Evolutionary conservation across 441 rosid species (phyloP).

Genomic region (Manihot esculenta): DNA sequence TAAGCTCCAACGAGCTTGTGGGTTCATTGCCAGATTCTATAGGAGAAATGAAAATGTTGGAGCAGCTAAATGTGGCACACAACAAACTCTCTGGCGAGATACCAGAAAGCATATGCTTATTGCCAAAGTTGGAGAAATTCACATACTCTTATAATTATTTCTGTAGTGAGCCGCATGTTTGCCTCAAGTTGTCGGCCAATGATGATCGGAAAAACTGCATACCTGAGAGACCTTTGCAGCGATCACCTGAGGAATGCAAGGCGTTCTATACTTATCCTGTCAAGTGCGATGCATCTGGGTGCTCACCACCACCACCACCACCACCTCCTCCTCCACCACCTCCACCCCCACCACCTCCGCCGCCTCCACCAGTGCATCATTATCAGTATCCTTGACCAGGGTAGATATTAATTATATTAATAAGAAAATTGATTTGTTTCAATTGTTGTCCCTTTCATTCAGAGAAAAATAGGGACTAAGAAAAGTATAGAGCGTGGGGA

Average conservation of each 20-base stretch:
- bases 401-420: neutral
- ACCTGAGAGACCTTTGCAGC: slow-evolving; percentile 53
- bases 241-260: slow-evolving; percentile 54
- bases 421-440: neutral
- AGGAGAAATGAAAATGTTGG: slow-evolving; percentile 65
- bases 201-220: slow-evolving; percentile 67
- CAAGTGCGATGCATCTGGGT: slow-evolving; percentile 28
- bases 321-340: neutral
- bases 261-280: slow-evolving; percentile 55
- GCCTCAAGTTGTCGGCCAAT: slow-evolving; percentile 47
- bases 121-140: slow-evolving; percentile 72
- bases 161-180: slow-evolving; percentile 51
- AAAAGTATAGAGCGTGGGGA: too few relatives aligned
- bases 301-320: slow-evolving; percentile 3
- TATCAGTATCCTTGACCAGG: slow-evolving; percentile 22
- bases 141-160: slow-evolving; percentile 73
- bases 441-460: neutral
- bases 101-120: slow-evolving; percentile 55
- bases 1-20: slow-evolving; percentile 60
- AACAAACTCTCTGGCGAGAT: slow-evolving; percentile 63
- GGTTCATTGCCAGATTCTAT: slow-evolving; percentile 64
- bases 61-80: slow-evolving; percentile 68
- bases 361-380: slow-evolving; percentile 6
- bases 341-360: neutral
- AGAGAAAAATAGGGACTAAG: neutral